phyloP scores from a whole-genome alignment of 2,329 filamentous ascomycete genomes.

The Botryotinia convoluta region DNA sequence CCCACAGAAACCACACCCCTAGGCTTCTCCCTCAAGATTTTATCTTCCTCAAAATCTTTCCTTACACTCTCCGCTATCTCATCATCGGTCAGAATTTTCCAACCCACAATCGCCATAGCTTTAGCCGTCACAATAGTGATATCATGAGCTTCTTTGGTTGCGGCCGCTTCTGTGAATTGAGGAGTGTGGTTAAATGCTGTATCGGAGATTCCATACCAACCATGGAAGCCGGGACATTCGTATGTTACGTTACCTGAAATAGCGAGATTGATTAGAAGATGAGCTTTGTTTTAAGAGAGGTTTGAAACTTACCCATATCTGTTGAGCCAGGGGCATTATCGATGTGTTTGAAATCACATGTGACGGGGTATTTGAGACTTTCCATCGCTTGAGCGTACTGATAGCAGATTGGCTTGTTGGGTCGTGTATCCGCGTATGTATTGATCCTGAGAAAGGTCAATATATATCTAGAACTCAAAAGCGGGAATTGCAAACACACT shows the following conservation, averaged over 20 bases:
- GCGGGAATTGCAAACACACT: constrained; percentile 28
- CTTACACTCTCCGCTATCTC: constrained; percentile 45
- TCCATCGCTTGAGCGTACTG: constrained; percentile 27
- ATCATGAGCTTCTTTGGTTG: constrained; percentile 34
- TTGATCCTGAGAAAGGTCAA: constrained; percentile 22
- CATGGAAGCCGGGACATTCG: constrained; percentile 53
- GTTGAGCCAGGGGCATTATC: constrained; percentile 27
- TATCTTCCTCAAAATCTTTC: constrained; percentile 40
- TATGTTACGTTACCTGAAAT: constrained; percentile 54
- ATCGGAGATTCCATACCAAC: constrained; percentile 51
- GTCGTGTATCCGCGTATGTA: constrained; percentile 28
- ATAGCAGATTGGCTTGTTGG: constrained; percentile 26
- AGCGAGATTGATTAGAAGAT: constrained; percentile 50
- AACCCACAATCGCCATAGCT: constrained; percentile 44
- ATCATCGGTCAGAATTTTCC: constrained; percentile 47
- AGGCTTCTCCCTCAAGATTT: not conserved
- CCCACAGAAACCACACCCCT: not conserved
- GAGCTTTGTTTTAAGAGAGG: constrained; percentile 22
- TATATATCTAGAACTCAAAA: not conserved
- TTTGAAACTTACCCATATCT: constrained; percentile 33
- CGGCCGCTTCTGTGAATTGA: constrained; percentile 41
- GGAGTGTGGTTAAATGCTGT: constrained; percentile 52
- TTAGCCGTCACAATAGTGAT: constrained; percentile 30
- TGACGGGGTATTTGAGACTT: constrained; percentile 20
- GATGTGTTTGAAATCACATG: constrained; percentile 19